Base-by-base conservation (phyloP, 352 stramenopile species). In the Phytophthora palmivora region DNA sequence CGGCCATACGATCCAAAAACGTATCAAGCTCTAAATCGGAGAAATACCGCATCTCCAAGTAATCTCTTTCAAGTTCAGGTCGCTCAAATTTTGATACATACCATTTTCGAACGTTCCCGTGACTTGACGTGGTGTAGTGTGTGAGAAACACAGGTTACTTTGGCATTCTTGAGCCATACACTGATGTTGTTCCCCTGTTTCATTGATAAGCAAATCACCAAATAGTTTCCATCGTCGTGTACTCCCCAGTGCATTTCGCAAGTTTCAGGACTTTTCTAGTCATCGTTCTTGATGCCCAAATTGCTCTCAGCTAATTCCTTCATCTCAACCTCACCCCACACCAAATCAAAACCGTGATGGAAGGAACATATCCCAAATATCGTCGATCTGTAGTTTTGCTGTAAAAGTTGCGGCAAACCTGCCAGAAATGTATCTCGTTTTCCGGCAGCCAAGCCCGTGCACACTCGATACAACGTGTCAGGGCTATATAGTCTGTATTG, bases 11-110 rank as follows among this genome's bases (percentile, higher is more conserved):
- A 42, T 72, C 70, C 62, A 88, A 63, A 36, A 88, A 84, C 47
- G 57, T 66, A 1, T 76, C 76, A 8, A 88, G 62, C 34, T 69
- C 63, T 10, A 86, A 41, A 63, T 88, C 79, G 0, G 67, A 64
- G 44, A 78, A 88, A 45, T 81, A 84, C 12, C 79, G 66, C 55
- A 88, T 82, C 62, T 88, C 71, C 9, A 73, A 52, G 28, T 86
- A 86, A 42, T 79, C 68, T 28, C 73, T 54, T 76, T 45, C 9
- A 79, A 49, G 38, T 78, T 28, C 6, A n/a, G 24, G 6, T 28
- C 24, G 6, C 24, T 28, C 24, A 6, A 28, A 28, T 6, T 6
- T 28, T 3, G 3, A 28, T 28, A 6, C 24, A 6, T 28, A 28
- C 24, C 24, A 28, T n/a, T 28, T 28, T 28, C 24, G 24, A 6